These are phyloP conservation scores for Paracoccidioides brasiliensis DNA, from an alignment of 2,329 filamentous ascomycete species.

Conservation along the genomic window DNA sequence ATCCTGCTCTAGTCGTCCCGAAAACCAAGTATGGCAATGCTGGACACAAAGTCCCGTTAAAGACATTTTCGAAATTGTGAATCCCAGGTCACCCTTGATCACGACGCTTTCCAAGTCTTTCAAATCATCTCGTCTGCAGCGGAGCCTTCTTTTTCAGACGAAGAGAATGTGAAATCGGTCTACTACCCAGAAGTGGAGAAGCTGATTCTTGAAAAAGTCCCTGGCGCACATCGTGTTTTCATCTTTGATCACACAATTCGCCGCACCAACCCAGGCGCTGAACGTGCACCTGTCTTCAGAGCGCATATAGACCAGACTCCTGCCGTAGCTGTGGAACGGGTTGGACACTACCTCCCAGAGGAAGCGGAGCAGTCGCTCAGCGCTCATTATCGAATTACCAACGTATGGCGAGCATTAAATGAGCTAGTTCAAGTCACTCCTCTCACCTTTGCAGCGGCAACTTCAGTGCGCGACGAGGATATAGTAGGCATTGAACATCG, in stretches of 20 bases:
- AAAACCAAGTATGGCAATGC: slow-evolving; percentile 51
- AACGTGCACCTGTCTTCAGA: slow-evolving; percentile 54
- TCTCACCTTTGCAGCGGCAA: slow-evolving; percentile 44
- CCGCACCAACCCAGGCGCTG: slow-evolving; percentile 44
- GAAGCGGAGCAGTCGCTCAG: slow-evolving; percentile 55
- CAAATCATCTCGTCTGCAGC: slow-evolving; percentile 41
- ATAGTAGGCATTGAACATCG: slow-evolving; percentile 61
- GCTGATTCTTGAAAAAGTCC: slow-evolving; percentile 54
- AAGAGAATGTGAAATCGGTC: slow-evolving; percentile 51
- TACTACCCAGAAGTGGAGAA: slow-evolving; percentile 81
- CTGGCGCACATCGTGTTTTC: slow-evolving; percentile 52
- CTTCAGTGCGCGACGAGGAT: slow-evolving; percentile 46
- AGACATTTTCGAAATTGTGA: slow-evolving; percentile 66
- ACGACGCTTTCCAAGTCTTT: slow-evolving; percentile 60
- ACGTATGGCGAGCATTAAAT: slow-evolving; percentile 65
- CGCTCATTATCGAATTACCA: slow-evolving; percentile 68
- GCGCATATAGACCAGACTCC: slow-evolving; percentile 79
- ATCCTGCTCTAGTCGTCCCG: slow-evolving; percentile 46
- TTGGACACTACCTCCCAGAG: slow-evolving; percentile 51
- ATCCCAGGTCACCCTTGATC: slow-evolving; percentile 52
- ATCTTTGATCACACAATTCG: slow-evolving; percentile 86
- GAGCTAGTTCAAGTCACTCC: slow-evolving; percentile 45
- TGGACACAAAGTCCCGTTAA: slow-evolving; percentile 44
- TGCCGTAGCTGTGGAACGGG: slow-evolving; percentile 51
- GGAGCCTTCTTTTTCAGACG: slow-evolving; percentile 51